phyloP scores from a whole-genome alignment of 2,329 filamentous ascomycete species.

The Stagonosporopsis tanaceti region DNA sequence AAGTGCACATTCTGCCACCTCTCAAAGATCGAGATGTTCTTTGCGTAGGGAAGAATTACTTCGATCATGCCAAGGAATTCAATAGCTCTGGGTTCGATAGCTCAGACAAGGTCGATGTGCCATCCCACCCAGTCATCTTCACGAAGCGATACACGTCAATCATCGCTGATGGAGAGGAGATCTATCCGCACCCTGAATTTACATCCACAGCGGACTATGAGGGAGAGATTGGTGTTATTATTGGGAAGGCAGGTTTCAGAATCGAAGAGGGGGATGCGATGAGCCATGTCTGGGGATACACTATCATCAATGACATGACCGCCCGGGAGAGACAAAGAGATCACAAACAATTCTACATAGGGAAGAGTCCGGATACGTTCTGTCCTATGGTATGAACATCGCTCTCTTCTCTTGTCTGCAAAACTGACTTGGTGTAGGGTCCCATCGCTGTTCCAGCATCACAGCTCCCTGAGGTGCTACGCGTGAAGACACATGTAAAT shows the following conservation, averaged over 20 bases:
- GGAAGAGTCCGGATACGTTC: slow-evolving; percentile 64
- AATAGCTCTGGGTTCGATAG: slow-evolving; percentile 64
- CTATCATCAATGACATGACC: slow-evolving; percentile 56
- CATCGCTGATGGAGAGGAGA: slow-evolving; percentile 58
- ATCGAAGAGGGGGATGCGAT: slow-evolving; percentile 57
- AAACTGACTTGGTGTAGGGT: slow-evolving; percentile 44
- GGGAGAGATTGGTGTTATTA: slow-evolving; percentile 64
- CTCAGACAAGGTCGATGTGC: slow-evolving; percentile 62
- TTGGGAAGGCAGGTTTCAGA: slow-evolving; percentile 59
- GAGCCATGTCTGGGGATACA: slow-evolving; percentile 65
- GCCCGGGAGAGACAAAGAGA: slow-evolving; percentile 37
- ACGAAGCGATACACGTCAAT: slow-evolving; percentile 64
- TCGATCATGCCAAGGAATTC: slow-evolving; percentile 66
- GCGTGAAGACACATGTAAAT: slow-evolving; percentile 57
- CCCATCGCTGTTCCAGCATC: slow-evolving; percentile 60
- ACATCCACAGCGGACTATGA: slow-evolving; percentile 63
- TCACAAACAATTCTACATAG: slow-evolving; percentile 68
- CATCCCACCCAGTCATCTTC: slow-evolving; percentile 64
- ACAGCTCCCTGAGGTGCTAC: slow-evolving; percentile 54
- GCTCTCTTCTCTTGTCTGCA: background rate
- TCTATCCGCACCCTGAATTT: slow-evolving; percentile 58
- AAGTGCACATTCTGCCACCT: slow-evolving; percentile 56
- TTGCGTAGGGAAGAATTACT: slow-evolving; percentile 65
- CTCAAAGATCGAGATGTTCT: slow-evolving; percentile 62
- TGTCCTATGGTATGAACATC: slow-evolving; percentile 59